Evolutionary conservation across 208 protist genomes (phyloP), one percentile per base, ranked within the genome.

Genomic region (Wallacemonas sp.): DNA sequence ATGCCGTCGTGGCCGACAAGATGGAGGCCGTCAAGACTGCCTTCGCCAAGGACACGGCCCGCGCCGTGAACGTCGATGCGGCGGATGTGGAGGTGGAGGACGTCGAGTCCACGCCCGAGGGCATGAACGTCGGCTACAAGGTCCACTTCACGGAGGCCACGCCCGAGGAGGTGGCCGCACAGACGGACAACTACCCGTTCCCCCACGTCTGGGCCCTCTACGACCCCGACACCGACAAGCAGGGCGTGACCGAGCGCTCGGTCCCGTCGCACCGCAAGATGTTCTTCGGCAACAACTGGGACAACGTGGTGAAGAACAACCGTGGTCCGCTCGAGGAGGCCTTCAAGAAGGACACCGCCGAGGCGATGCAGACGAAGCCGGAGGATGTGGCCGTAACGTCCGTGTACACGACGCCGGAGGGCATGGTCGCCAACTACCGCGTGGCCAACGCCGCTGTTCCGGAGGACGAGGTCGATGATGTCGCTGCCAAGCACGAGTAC

Each of bases 41-140:
- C 32, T 91, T 88, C 70, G 33, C 61, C 31, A 55, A 71, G 18
- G 85, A 88, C 36, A 71, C 72, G n/a, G 73, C 72, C 57, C 52
- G 67, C 62, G 68, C 71, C 23, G 45, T 77, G 36, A 63, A 63
- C 38, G 57, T 69, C 31, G 49, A 16, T 3, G 54, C 49, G n/a
- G 45, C 50, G 44, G 68, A 72, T 26, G 54, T 84, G 5, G 70
- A 78, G 36, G 70, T 80, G 42, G 33, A 39, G 52, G 65, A 57
- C 42, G 48, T 70, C 65, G 26, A 57, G 31, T 32, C 63, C 14
- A 65, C n/a, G 5, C 70, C 62, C 11, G 54, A 62, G 16, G 62
- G 67, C 12, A 67, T 84, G 46, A 77, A 72, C 16, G 67, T 84
- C 16, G 65, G 48, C 49, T 80, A 80, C 74, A 65, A 62, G 12